phyloP scores from a whole-genome alignment of 2,329 filamentous ascomycete genomes.

The Trichoderma sp. region DNA sequence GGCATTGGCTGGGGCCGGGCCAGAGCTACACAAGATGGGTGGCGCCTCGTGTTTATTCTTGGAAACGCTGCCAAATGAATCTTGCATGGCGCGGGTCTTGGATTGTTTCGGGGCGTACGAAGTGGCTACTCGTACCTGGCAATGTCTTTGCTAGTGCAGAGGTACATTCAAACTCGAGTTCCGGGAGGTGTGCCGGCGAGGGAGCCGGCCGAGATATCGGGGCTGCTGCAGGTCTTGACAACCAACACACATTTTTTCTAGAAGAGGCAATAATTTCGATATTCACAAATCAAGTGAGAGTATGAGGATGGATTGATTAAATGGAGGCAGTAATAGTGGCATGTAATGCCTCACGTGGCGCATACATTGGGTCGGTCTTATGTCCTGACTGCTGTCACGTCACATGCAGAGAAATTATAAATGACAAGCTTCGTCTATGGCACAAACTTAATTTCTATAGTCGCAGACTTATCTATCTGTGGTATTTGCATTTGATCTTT shows the following conservation, averaged over 20 bases:
- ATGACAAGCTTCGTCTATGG: background rate
- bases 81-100: background rate
- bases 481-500: background rate
- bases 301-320: background rate
- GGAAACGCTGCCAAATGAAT: background rate
- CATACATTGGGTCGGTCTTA: background rate
- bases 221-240: background rate
- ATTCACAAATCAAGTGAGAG: background rate
- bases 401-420: background rate
- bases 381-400: background rate
- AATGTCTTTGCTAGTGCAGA: background rate
- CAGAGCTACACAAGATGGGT: background rate
- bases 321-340: background rate
- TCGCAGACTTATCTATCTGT: background rate
- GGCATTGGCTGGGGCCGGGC: constrained; percentile 7
- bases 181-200: background rate
- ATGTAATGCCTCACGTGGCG: background rate
- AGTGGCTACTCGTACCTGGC: background rate
- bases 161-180: background rate
- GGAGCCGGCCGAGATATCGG: background rate
- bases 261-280: background rate
- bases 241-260: background rate
- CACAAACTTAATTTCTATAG: background rate
- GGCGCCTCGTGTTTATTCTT: constrained; percentile 11
- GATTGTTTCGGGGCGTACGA: background rate